Base-by-base conservation (phyloP, 2,329 filamentous ascomycete genomes). In the Aulographum hederae region DNA sequence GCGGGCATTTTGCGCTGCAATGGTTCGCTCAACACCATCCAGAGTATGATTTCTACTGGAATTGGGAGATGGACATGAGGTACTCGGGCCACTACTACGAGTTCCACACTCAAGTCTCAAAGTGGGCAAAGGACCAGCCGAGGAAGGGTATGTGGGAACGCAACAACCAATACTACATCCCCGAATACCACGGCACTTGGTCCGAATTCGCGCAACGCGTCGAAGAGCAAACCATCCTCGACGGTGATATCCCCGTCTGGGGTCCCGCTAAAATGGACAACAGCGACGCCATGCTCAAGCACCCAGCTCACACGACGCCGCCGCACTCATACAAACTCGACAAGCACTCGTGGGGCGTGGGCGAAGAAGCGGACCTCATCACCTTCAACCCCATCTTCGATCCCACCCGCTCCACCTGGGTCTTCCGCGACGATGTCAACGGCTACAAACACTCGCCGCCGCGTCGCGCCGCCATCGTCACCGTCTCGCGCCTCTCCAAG, bases 51-150 rank as follows among this genome's bases (percentile, higher is more conserved):
- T 62, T 58, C 37, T 60, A 58, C 51, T 89, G 81, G 79, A 86
- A 86, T 52, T 86, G 80, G 80, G 82, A 91, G 50, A 81, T 91
- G 69, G 81, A 91, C 49, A 67, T 79, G 26, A 70, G 81, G 27
- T 76, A 78, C 44, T 78, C 71, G 0, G 81, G 81, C 6, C 79
- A 89, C 43, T 78, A 85, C 56, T 86, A 85, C 52, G 78, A 89
- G 44, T 69, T 89, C 41, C 69, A 82, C 37, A 67, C 71, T 43
- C 70, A 70, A 39, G 54, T 85, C 6, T 58, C 59, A 17, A 55
- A 65, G 4, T 81, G 79, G 55, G 67, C 68, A 17, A 66, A 64
- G 49, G 64, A 63, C 37, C 76, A 81, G 49, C 77, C 77, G 6
- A 68, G 77, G 34, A 74, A 73, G 43, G 73, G 73, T 3, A 52